phyloP scores from a whole-genome alignment of 192 early-diverging fungal genomes.

The Backusella tarrabulga region DNA sequence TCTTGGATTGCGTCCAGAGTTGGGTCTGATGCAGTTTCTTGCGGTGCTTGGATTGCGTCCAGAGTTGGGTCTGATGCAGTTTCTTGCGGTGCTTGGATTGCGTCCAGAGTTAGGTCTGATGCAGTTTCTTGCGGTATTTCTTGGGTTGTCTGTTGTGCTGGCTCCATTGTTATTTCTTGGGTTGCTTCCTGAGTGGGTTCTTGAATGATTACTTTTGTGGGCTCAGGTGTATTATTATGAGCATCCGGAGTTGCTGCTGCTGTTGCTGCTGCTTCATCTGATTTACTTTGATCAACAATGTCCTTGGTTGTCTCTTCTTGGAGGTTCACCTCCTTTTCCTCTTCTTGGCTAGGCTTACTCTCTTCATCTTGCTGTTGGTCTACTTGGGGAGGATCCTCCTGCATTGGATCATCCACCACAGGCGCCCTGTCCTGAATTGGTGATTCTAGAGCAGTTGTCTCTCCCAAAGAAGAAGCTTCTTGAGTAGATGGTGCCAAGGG shows the following conservation, averaged over 20 bases:
- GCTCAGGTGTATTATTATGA: not conserved
- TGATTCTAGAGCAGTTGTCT: not conserved
- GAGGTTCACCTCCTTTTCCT: not conserved
- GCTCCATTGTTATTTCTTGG: not conserved
- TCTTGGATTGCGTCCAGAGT: not conserved
- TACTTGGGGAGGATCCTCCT: not conserved
- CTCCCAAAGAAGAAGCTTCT: not conserved
- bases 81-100: not conserved
- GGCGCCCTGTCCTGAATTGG: not conserved
- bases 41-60: not conserved
- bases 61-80: not conserved
- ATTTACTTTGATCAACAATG: not conserved
- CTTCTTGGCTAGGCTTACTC: not conserved
- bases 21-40: not conserved
- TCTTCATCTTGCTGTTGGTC: not conserved
- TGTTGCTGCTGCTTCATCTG: not conserved
- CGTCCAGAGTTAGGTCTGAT: not conserved
- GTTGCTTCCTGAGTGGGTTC: not conserved
- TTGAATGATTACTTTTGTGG: not conserved
- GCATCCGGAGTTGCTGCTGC: not conserved
- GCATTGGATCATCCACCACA: not conserved
- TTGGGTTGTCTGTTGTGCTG: not conserved
- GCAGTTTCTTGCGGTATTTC: not conserved
- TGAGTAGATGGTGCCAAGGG: not conserved
- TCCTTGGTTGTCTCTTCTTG: not conserved